phyloP scores from a whole-genome alignment of 2,329 filamentous ascomycete species.

The Claviceps purpurea region DNA sequence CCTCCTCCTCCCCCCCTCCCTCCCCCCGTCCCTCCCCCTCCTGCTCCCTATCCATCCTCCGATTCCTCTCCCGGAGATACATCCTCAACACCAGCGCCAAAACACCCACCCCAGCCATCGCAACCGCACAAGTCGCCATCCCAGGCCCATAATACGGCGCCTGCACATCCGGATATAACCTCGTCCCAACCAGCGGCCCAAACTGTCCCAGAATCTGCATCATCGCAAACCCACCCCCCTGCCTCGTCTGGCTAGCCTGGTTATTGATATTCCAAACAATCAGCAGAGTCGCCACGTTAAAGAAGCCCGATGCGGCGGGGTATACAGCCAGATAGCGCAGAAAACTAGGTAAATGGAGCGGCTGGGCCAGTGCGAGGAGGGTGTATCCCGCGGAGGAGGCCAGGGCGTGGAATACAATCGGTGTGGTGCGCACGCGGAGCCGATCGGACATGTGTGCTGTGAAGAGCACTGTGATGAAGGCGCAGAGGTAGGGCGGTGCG shows the following conservation, averaged over 20 bases:
- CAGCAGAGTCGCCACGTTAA: constrained; percentile 69
- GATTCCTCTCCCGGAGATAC: constrained; percentile 40
- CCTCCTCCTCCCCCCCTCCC: constrained; percentile 16
- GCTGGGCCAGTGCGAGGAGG: constrained; percentile 46
- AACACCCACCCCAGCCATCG: constrained; percentile 47
- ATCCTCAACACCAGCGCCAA: constrained; percentile 40
- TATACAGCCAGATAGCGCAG: constrained; percentile 63
- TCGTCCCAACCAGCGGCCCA: constrained; percentile 57
- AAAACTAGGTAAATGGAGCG: constrained; percentile 27
- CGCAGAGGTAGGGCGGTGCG: constrained; percentile 66
- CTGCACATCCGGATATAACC: constrained; percentile 48
- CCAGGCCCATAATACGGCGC: constrained; percentile 49
- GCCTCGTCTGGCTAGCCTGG: constrained; percentile 52
- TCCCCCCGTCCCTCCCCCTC: background rate
- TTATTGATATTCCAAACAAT: constrained; percentile 88
- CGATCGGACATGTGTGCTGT: constrained; percentile 64
- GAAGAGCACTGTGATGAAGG: constrained; percentile 58
- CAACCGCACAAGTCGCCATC: constrained; percentile 48
- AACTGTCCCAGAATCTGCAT: constrained; percentile 73
- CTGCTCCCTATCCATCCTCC: constrained; percentile 22
- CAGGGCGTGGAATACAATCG: constrained; percentile 56
- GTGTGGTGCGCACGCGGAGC: constrained; percentile 44
- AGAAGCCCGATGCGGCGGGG: constrained; percentile 68
- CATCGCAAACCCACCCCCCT: constrained; percentile 65
- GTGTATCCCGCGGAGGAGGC: constrained; percentile 49